Evolutionary conservation across 1,284 basidiomycete genomes (phyloP).

Genomic region (Athelia sp.): DNA sequence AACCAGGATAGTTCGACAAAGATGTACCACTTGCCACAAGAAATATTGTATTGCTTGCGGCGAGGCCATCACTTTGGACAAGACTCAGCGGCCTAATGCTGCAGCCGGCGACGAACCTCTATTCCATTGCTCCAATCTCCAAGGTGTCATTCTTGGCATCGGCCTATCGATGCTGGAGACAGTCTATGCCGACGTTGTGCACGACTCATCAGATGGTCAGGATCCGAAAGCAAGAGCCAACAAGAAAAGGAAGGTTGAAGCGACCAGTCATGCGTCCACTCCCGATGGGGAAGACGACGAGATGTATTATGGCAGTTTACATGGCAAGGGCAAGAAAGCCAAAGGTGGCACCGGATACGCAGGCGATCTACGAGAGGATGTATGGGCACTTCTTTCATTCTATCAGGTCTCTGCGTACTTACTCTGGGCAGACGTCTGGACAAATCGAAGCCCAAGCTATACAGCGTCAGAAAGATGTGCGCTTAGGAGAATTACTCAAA

Average conservation of each 20-base stretch:
- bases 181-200: constrained; percentile 55
- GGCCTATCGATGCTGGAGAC: constrained; percentile 79
- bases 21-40: constrained; percentile 61
- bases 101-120: constrained; percentile 49
- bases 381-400: constrained; percentile 39
- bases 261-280: constrained; percentile 19
- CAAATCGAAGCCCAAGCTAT: constrained; percentile 67
- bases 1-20: constrained; percentile 47
- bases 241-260: constrained; percentile 49
- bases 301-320: constrained; percentile 40
- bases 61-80: constrained; percentile 51
- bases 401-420: background rate
- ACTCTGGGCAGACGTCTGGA: constrained; percentile 57
- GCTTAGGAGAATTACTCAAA: constrained; percentile 61
- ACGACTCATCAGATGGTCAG: constrained; percentile 30
- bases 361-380: constrained; percentile 75
- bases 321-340: constrained; percentile 40
- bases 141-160: constrained; percentile 82
- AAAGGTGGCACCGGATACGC: constrained; percentile 84
- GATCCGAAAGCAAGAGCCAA: constrained; percentile 33
- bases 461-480: constrained; percentile 70
- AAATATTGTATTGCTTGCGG: constrained; percentile 83
- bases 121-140: constrained; percentile 84
- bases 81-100: constrained; percentile 32
- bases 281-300: constrained; percentile 49